These are phyloP conservation scores for Colletotrichum sp. DNA, from an alignment of 2,329 filamentous ascomycete species.

Conservation along the genomic window DNA sequence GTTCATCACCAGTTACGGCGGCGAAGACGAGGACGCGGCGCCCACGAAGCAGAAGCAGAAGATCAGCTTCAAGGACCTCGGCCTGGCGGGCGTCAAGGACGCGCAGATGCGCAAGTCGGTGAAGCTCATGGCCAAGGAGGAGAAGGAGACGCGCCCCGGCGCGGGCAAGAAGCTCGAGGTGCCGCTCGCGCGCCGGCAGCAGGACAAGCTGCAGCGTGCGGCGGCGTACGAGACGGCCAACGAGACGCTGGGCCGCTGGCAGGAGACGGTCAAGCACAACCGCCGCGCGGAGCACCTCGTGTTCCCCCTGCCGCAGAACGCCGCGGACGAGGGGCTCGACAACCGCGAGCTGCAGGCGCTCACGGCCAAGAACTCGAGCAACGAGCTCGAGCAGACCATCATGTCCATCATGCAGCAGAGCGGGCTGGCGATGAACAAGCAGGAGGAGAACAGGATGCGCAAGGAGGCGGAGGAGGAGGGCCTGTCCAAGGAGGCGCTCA, in stretches of 20 bases:
- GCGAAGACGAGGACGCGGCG: slow-evolving; percentile 56
- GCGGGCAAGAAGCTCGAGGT: slow-evolving; percentile 75
- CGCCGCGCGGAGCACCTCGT: slow-evolving; percentile 87
- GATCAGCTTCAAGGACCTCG: slow-evolving; percentile 77
- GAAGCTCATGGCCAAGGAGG: slow-evolving; percentile 73
- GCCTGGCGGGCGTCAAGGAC: slow-evolving; percentile 73
- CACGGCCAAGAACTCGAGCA: slow-evolving; percentile 66
- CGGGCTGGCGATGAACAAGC: slow-evolving; percentile 66
- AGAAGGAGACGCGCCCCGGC: slow-evolving; percentile 53
- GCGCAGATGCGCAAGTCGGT: slow-evolving; percentile 78
- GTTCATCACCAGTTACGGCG: slow-evolving; percentile 72
- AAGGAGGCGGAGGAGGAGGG: slow-evolving; percentile 73
- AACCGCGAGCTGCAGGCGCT: slow-evolving; percentile 70
- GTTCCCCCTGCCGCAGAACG: slow-evolving; percentile 82
- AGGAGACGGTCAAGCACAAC: slow-evolving; percentile 93
- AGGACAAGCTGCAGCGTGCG: slow-evolving; percentile 81
- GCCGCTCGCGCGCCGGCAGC: slow-evolving; percentile 83
- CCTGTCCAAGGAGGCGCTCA: slow-evolving; percentile 74
- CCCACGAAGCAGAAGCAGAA: slow-evolving; percentile 49
- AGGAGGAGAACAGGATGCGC: slow-evolving; percentile 53
- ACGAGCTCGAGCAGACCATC: slow-evolving; percentile 85
- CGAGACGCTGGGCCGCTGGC: slow-evolving; percentile 89
- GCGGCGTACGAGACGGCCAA: slow-evolving; percentile 92
- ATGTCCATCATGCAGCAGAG: slow-evolving; percentile 90
- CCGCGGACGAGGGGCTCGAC: slow-evolving; percentile 63